phyloP scores from a whole-genome alignment of 768 basidiomycete species.

The Boletellus ananas region DNA sequence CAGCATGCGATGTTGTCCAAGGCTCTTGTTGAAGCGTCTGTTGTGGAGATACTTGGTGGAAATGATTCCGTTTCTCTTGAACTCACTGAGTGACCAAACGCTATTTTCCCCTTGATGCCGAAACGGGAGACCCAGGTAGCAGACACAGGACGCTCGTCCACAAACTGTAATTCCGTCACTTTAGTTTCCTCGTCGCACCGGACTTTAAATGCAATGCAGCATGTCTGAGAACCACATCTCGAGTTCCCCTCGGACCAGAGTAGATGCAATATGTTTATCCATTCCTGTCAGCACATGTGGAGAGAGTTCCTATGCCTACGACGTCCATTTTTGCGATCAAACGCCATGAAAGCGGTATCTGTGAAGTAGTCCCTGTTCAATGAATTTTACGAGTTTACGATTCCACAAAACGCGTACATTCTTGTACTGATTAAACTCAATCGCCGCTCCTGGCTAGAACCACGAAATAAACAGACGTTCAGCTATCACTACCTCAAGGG shows the following conservation, averaged over 20 bases:
- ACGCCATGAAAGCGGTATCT: constrained; percentile 6
- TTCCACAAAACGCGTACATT: not conserved
- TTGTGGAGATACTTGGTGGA: constrained; percentile 32
- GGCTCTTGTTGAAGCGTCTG: constrained; percentile 30
- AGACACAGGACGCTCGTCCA: constrained; percentile 1
- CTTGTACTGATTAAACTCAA: constrained; percentile 13
- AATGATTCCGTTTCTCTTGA: constrained; percentile 10
- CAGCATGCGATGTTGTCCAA: constrained; percentile 35
- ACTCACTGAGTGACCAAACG: constrained; percentile 8
- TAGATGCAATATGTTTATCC: not conserved
- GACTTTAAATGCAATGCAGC: not conserved
- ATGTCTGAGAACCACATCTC: constrained; percentile 3
- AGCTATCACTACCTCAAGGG: not conserved
- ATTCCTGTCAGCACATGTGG: not conserved
- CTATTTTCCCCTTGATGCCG: not conserved
- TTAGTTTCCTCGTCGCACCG: not conserved
- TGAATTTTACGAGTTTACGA: not conserved
- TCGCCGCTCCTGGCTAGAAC: constrained; percentile 5
- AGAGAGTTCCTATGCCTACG: not conserved
- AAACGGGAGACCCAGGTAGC: not conserved
- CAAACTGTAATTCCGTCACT: constrained; percentile 5
- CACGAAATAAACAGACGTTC: too few species aligned
- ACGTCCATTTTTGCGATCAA: constrained; percentile 7
- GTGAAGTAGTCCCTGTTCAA: not conserved
- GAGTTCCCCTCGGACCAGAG: constrained; percentile 6